These are phyloP conservation scores for Ceratocystis huliohia DNA, from an alignment of 2,329 filamentous ascomycete genomes.

Conservation along the genomic window DNA sequence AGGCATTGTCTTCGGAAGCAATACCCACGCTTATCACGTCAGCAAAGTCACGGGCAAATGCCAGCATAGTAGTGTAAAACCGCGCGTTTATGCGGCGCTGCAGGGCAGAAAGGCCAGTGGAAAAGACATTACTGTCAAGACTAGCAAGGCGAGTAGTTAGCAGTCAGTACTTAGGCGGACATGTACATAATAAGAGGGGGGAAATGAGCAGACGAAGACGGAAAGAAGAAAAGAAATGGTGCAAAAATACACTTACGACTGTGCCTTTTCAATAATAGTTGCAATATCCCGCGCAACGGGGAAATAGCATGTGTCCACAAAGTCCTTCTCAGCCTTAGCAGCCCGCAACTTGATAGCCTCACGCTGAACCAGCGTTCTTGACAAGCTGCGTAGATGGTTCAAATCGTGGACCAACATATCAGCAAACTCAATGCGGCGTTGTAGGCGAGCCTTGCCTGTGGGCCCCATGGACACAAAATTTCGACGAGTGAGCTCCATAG, in stretches of 20 bases:
- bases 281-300: slow-evolving; percentile 65
- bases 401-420: slow-evolving; percentile 64
- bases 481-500: slow-evolving; percentile 89
- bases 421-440: slow-evolving; percentile 79
- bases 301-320: slow-evolving; percentile 85
- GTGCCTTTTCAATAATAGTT: slow-evolving; percentile 67
- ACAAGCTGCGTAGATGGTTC: slow-evolving; percentile 57
- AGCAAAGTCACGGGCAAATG: slow-evolving; percentile 46
- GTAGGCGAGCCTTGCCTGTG: slow-evolving; percentile 62
- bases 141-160: slow-evolving; percentile 29
- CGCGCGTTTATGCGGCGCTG: slow-evolving; percentile 42
- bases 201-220: too few relatives aligned
- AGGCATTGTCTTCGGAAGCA: slow-evolving; percentile 30
- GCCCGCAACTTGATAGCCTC: slow-evolving; percentile 68
- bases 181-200: too few relatives aligned
- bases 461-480: slow-evolving; percentile 95
- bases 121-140: slow-evolving; percentile 52
- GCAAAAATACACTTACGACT: slow-evolving; percentile 49
- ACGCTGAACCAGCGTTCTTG: slow-evolving; percentile 57
- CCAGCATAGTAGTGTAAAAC: slow-evolving; percentile 44
- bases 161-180: not conserved
- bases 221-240: not conserved
- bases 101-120: slow-evolving; percentile 37
- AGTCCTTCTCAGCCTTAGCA: slow-evolving; percentile 59
- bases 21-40: slow-evolving; percentile 42